A percentile compares a stretch with the other conserved stretches of the same genome.
Evolutionary conservation across 2,329 filamentous ascomycete genomes (phyloP).

Genomic region (Colletotrichum theobromicola): DNA sequence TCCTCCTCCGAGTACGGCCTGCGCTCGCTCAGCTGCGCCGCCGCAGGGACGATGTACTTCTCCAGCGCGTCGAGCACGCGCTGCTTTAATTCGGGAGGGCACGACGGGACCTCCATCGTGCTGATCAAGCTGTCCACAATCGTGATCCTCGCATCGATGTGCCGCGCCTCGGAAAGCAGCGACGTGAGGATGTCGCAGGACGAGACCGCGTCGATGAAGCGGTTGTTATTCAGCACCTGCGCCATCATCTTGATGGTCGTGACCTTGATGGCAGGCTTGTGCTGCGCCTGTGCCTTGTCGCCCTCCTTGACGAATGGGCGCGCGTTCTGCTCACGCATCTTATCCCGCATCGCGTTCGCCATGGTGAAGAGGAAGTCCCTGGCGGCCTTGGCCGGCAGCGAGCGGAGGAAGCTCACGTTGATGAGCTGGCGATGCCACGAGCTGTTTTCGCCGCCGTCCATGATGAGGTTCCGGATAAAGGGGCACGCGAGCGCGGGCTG

Average conservation of each 20-base stretch:
- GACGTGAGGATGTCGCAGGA: constrained; percentile 31
- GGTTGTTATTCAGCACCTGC: constrained; percentile 32
- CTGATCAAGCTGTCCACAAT: constrained; percentile 32
- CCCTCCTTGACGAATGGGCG: neutral
- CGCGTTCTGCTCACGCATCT: constrained; percentile 29
- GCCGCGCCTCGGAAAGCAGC: constrained; percentile 32
- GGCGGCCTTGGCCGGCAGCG: constrained; percentile 29
- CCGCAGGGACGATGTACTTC: constrained; percentile 29
- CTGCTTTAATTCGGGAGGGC: constrained; percentile 6
- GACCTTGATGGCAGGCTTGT: constrained; percentile 31
- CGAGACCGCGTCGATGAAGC: constrained; percentile 28
- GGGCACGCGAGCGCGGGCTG: constrained; percentile 32
- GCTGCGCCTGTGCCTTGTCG: neutral
- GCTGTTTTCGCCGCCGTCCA: constrained; percentile 32
- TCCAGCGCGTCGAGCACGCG: constrained; percentile 31
- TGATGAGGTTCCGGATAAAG: constrained; percentile 32
- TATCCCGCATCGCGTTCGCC: constrained; percentile 29
- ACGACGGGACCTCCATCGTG: constrained; percentile 23
- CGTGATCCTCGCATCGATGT: constrained; percentile 36
- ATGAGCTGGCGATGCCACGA: constrained; percentile 38
- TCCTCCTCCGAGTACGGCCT: constrained; percentile 28
- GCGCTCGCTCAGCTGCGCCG: constrained; percentile 34
- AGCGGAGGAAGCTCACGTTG: constrained; percentile 28
- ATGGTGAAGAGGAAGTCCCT: constrained; percentile 31
- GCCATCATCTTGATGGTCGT: constrained; percentile 43